Base-by-base conservation (phyloP, 2,329 filamentous ascomycete genomes). In the Botrytis galanthina region DNA sequence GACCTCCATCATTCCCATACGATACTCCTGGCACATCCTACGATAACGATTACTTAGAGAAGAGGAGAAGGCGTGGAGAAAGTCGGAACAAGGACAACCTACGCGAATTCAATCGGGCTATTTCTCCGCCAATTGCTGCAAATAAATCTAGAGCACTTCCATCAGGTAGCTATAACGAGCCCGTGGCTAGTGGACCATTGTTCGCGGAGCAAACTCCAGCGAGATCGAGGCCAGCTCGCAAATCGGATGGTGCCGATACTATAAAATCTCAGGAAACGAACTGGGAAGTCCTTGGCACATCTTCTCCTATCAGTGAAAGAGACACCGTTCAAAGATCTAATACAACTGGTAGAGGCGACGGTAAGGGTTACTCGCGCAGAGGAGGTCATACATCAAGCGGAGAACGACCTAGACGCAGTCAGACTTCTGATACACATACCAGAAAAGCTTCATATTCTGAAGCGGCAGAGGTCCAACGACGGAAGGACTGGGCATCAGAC, bases 401-500 rank as follows among this genome's bases (percentile, higher is more conserved):
- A 37, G 73, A 75, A 44, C 75, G 72, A 61, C 74, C 76, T 59
- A 75, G 77, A 59, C 74, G 70, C 35, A 73, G 75, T 54, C 77
- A 75, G 46, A 70, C 69, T 14, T 71, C 72, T 37, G 71, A 74
- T 42, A 61, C 77, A n/a, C 73, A 76, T 66, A 57, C 74, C 9
- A 77, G 83, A 81, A 78, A 84, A 81, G 79, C 80, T 80, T 75
- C 83, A 82, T 70, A 80, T 82, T 74, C 78, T 29, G 77, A 80
- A 74, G 71, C 63, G 32, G 73, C 74, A 32, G 79, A 79, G 48
- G 74, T 72, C 60, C 83, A 84, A 77, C 84, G 76, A 73, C 76
- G 85, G 73, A 88, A 85, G 85, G 85, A 86, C 84, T 90, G 93
- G 83, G 93, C 95, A 79, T 87, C 91, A 73, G 92, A 97, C 81